Evolutionary conservation across 2,329 filamentous ascomycete species (phyloP), one percentile per base, ranked within the genome.

Genomic region (Cyclaneusma minus): DNA sequence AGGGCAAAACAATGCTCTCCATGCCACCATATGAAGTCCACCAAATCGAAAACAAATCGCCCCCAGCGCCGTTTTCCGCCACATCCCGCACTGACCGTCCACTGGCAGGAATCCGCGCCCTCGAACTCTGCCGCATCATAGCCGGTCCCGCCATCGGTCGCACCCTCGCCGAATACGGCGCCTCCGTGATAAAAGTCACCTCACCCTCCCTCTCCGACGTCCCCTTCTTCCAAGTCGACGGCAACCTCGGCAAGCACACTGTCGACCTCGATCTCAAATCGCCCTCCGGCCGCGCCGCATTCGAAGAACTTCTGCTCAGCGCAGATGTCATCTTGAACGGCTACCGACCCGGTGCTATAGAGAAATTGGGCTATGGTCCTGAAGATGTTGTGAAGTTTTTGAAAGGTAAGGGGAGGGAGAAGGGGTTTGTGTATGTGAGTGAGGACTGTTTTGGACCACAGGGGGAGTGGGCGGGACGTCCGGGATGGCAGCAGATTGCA

Each of bases 71-170:
- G 6, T 45, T 49, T 3, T 54, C 53, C 5, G 40, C 68, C 27
- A 31, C 42, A 7, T 9, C 14, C 41, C 28, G 34, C 40, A 7
- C 43, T 43, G 14, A 48, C 40, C 49, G 7, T 49, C 54, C 38
- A 39, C 69, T 54, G 32, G 58, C 42, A 5, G 77, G 77, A 0
- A 60, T 83, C 45, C 76, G 74, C 36, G 76, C 84, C 5, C 60
- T 84, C 4, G 79, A 85, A 43, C 53, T 84, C 16, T 79, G 75
- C 42, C 69, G 77, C 21, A 72, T 83, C 40, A 81, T 84, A 35
- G 78, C 78, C 3, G 77, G 76, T 0, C 77, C 77, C n/a, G 68
- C 72, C 4, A 71, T 83, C 36, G 69, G 69, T 3, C 66, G 75
- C 16, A 71, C 71, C 2, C 60, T 84, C 0, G 75, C 72, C n/a